Evolutionary conservation across 139 green algal species (phyloP).

Genomic region (Trebouxia sp.): DNA sequence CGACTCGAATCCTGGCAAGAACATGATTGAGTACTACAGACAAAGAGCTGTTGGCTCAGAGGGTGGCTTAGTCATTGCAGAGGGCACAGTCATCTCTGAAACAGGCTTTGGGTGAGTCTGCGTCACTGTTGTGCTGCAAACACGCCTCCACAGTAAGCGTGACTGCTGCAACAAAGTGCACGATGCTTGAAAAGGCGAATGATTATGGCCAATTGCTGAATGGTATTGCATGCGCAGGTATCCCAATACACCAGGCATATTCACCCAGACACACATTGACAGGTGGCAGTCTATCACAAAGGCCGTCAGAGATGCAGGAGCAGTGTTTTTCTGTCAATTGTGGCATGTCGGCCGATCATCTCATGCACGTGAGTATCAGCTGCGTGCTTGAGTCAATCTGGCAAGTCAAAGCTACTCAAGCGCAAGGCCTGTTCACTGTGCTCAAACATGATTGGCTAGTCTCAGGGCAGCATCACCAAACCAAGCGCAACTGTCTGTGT

Average conservation of each 20-base stretch:
- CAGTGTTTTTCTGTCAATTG: constrained; percentile 78
- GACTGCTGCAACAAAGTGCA: too few species aligned
- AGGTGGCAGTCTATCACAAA: constrained; percentile 77
- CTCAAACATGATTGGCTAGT: too few species aligned
- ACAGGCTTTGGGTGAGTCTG: constrained; percentile 46
- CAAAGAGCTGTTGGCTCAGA: constrained; percentile 52
- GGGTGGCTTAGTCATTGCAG: constrained; percentile 69
- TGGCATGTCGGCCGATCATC: constrained; percentile 66
- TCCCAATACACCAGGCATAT: constrained; percentile 68
- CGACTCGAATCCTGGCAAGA: constrained; percentile 9
- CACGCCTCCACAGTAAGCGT: neutral
- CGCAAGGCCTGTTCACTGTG: too few species aligned
- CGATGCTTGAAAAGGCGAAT: too few species aligned
- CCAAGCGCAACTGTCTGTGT: too few species aligned
- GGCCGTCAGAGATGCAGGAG: constrained; percentile 71
- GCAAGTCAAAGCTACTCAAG: too few species aligned
- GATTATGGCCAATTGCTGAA: too few species aligned
- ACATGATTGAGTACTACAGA: constrained; percentile 50
- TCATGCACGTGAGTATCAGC: constrained; percentile 38
- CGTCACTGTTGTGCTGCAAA: neutral
- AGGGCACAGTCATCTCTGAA: constrained; percentile 58
- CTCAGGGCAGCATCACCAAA: too few species aligned
- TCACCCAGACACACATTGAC: constrained; percentile 73
- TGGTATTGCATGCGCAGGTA: constrained; percentile 43
- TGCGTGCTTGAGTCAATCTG: too few species aligned